phyloP scores from a whole-genome alignment of 192 early-diverging fungal genomes.

The Coemansia erecta region DNA sequence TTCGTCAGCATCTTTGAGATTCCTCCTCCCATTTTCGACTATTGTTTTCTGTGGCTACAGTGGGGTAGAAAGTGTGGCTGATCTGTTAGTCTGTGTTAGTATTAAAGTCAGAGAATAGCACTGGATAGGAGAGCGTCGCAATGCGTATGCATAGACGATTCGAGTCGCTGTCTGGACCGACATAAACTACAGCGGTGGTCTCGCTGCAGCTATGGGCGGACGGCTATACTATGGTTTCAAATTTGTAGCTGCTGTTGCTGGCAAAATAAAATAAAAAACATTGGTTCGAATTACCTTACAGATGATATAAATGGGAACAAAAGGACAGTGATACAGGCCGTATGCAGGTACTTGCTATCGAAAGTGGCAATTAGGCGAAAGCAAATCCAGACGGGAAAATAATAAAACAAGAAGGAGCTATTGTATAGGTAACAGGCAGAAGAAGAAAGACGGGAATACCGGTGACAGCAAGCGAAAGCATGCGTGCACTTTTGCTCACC shows the following conservation, averaged over 20 bases:
- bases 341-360: too few relatives aligned
- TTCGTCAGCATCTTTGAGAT: constrained; percentile 56
- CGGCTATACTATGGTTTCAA: background rate
- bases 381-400: too few relatives aligned
- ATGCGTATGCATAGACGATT: too few relatives aligned
- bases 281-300: constrained; percentile 3
- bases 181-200: too few relatives aligned
- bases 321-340: background rate
- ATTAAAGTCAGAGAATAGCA: too few relatives aligned
- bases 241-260: background rate
- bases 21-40: constrained; percentile 45
- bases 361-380: too few relatives aligned
- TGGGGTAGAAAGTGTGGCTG: background rate
- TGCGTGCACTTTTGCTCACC: background rate
- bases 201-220: too few relatives aligned
- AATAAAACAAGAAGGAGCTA: background rate
- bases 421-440: background rate
- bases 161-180: too few relatives aligned
- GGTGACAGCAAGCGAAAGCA: too few relatives aligned
- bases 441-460: too few relatives aligned
- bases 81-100: too few relatives aligned
- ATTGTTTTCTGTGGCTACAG: background rate
- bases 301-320: constrained; percentile 6
- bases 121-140: too few relatives aligned
- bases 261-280: background rate